A percentile compares a stretch with the other conserved stretches of the same genome.
Evolutionary conservation across 2,329 filamentous ascomycete genomes (phyloP).

Genomic region (Cryphonectria japonica): DNA sequence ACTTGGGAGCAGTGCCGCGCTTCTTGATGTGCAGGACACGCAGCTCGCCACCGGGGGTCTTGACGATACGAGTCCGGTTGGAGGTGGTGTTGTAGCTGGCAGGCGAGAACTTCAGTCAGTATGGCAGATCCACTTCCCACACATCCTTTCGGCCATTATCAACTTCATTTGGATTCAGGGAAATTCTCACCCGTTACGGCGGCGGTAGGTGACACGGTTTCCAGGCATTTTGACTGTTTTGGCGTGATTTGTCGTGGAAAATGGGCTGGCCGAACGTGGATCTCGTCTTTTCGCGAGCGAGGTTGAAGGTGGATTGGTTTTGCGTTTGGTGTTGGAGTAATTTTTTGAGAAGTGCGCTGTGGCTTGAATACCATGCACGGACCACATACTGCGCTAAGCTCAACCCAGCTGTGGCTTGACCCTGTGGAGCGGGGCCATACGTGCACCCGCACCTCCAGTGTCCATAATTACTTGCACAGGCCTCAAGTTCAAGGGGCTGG

Average conservation of each 20-base stretch:
- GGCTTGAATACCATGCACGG: not conserved
- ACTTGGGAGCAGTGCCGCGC: slow-evolving; percentile 97
- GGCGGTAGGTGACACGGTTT: slow-evolving; percentile 70
- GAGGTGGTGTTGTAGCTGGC: slow-evolving; percentile 94
- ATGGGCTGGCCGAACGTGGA: slow-evolving; percentile 29
- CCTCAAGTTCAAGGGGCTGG: not conserved
- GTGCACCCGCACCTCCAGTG: not conserved
- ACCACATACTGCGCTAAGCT: not conserved
- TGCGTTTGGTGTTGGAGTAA: slow-evolving; percentile 17
- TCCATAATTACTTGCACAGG: not conserved
- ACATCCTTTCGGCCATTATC: not conserved
- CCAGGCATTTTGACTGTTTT: slow-evolving; percentile 60
- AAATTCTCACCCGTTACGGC: slow-evolving; percentile 75
- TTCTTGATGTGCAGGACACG: slow-evolving; percentile 99
- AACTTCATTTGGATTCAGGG: slow-evolving; percentile 28
- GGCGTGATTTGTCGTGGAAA: slow-evolving; percentile 28
- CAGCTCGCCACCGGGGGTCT: slow-evolving; percentile 95
- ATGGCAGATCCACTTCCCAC: slow-evolving; percentile 16
- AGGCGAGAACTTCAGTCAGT: slow-evolving; percentile 31
- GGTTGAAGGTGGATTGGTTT: slow-evolving; percentile 15
- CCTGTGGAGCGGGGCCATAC: not conserved
- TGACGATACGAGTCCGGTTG: slow-evolving; percentile 94
- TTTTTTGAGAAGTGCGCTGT: slow-evolving; percentile 19
- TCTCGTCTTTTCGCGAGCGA: slow-evolving; percentile 24
- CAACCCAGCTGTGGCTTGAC: not conserved